A percentile compares a stretch with the other conserved stretches of the same genome.
Conservation (phyloP, 331 rosid genomes). For the Acacia pycnantha region DNA sequence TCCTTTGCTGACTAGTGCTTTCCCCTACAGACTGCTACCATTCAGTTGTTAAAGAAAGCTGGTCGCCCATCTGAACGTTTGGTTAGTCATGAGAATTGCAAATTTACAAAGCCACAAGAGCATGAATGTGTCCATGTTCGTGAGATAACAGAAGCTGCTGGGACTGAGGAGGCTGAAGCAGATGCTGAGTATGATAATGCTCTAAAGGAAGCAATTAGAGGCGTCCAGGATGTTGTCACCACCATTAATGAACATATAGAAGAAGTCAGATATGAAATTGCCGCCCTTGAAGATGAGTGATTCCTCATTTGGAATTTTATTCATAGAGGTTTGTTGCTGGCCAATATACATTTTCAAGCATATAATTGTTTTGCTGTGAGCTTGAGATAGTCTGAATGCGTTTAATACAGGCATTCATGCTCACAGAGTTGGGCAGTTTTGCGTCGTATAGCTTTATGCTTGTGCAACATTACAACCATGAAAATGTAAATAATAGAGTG, state of each 20-base stretch:
- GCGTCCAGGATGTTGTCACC: slow-evolving; percentile 82
- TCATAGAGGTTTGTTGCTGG: not conserved
- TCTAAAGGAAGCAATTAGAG: slow-evolving; percentile 84
- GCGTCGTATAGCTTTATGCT: not conserved
- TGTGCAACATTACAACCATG: not conserved
- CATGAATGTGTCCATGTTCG: slow-evolving; percentile 78
- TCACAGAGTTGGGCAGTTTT: not conserved
- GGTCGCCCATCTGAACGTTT: slow-evolving; percentile 80
- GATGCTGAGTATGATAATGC: slow-evolving; percentile 84
- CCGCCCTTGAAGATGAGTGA: slow-evolving; percentile 69
- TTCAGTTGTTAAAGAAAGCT: slow-evolving; percentile 82
- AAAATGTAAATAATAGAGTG: slow-evolving; percentile 33
- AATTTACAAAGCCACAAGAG: slow-evolving; percentile 54
- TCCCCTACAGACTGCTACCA: slow-evolving; percentile 64
- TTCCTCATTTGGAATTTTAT: not conserved
- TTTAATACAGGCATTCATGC: not conserved
- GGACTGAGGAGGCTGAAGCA: slow-evolving; percentile 92
- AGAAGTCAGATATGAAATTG: slow-evolving; percentile 96
- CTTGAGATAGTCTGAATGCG: not conserved
- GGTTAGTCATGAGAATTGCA: slow-evolving; percentile 87
- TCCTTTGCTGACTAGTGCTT: slow-evolving; percentile 39
- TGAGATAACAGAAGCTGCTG: slow-evolving; percentile 81
- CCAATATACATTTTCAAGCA: slow-evolving; percentile 12
- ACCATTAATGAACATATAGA: slow-evolving; percentile 83
- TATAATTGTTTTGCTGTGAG: not conserved